Base-by-base conservation (phyloP, 1,284 basidiomycete species). In the Irpex sp. region DNA sequence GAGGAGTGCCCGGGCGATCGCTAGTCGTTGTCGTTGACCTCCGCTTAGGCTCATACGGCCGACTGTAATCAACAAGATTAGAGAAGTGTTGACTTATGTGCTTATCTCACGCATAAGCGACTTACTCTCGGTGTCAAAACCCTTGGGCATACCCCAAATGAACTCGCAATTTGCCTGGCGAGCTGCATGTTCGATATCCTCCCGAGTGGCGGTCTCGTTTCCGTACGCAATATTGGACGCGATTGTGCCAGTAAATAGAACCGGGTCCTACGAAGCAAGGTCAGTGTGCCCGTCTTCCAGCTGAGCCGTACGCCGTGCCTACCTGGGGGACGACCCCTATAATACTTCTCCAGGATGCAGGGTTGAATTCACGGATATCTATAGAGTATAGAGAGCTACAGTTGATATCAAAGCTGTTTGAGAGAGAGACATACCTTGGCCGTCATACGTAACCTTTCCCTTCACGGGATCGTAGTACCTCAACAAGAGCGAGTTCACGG, bases 171-270 rank as follows among this genome's bases (percentile, higher is more conserved):
- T 97, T 3, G 97, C 96, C 66, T 92, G 85, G 9, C 89, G 81
- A 0, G 96, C 96, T 0, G 96, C 97, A 21, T 87, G 81, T 74
- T 96, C 93, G 44, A 99, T 93, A 63, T 97, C 85, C 65, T 88
- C 87, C 34, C 91, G 82, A 0, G 93, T 92, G 0, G 88, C 93
- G 15, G 82, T 75, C 3, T 84, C 80, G 44, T 88, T 83, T 2
- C 97, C 96, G 73, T 94, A 98, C 0, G 94, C 92, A 66, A 98
- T 97, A 72, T 98, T 98, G 2, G 93, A 91, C 7, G 93, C 93
- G 26, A 98, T 92, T 0, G 93, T 97, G 3, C 95, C 96, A 7
- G 89, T 91, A 73, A 93, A 93, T 37, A 93, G 72, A 0, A 92
- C 82, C 0, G 91, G 91, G 66, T 92, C 91, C 79, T 92, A 77